Evolutionary conservation across 2,329 filamentous ascomycete genomes (phyloP).

Genomic region (Claviceps maximensis): DNA sequence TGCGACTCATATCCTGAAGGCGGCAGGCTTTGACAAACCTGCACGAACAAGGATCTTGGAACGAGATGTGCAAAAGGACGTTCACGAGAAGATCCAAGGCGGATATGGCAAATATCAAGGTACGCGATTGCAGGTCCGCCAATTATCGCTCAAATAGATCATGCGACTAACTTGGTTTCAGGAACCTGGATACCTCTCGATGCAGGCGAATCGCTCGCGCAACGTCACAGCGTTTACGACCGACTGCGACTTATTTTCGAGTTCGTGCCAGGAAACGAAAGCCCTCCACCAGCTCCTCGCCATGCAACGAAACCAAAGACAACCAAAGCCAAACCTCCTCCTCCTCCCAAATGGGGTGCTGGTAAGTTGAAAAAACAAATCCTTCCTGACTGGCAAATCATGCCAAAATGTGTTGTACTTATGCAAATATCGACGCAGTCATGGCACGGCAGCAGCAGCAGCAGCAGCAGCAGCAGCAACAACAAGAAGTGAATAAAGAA

Average conservation of each 20-base stretch:
- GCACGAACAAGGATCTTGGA: constrained; percentile 89
- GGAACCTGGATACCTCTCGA: constrained; percentile 92
- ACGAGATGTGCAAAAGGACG: constrained; percentile 89
- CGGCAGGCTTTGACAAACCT: constrained; percentile 94
- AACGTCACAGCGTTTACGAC: constrained; percentile 75
- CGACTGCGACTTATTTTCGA: constrained; percentile 82
- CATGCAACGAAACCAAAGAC: constrained; percentile 80
- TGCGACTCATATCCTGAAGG: constrained; percentile 96
- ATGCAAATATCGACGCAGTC: constrained; percentile 7
- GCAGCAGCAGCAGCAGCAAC: too few species aligned
- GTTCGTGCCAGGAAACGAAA: constrained; percentile 70
- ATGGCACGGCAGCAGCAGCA: constrained; percentile 14
- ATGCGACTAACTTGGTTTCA: constrained; percentile 20
- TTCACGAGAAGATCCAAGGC: constrained; percentile 95
- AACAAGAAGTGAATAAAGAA: constrained; percentile 52
- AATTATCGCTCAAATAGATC: neutral
- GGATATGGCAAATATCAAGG: constrained; percentile 98
- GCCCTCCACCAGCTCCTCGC: constrained; percentile 85
- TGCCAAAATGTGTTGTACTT: neutral
- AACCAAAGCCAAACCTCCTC: constrained; percentile 36
- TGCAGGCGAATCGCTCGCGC: constrained; percentile 67
- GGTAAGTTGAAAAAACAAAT: constrained; percentile 5
- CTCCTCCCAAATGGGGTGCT: constrained; percentile 42
- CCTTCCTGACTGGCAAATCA: neutral
- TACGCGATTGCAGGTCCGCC: constrained; percentile 20